A percentile compares a stretch with the other conserved stretches of the same genome.
Conservation (phyloP, 495 filamentous ascomycete species). For the Neurospora sp. region DNA sequence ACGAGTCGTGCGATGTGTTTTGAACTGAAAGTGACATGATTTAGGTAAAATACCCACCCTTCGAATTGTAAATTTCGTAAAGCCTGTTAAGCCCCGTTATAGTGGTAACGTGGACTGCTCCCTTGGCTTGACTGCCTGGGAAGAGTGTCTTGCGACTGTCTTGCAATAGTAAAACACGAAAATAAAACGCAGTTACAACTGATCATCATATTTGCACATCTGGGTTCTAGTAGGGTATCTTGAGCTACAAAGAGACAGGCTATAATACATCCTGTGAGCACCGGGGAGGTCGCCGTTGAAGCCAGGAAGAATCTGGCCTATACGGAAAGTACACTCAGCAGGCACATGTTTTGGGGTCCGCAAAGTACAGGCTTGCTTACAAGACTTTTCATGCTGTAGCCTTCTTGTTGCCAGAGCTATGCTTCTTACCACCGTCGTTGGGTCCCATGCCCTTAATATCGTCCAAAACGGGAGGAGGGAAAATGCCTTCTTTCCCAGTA, state of each 20-base stretch:
- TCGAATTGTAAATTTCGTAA: neutral
- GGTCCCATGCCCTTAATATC: constrained; percentile 7
- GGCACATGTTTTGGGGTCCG: neutral
- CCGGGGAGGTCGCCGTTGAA: neutral
- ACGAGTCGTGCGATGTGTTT: neutral
- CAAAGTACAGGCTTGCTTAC: neutral
- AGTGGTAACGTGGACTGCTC: neutral
- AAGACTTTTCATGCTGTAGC: neutral
- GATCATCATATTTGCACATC: neutral
- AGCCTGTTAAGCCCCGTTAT: neutral
- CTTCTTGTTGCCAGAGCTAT: neutral
- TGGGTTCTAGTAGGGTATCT: neutral
- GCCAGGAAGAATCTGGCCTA: neutral
- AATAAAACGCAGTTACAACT: neutral
- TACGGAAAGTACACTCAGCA: neutral
- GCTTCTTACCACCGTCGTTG: neutral
- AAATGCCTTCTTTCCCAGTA: constrained; percentile 32
- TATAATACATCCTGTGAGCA: neutral
- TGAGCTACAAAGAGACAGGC: neutral
- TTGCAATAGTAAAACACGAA: neutral
- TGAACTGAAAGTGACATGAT: neutral
- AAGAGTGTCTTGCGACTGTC: neutral
- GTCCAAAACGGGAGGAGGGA: constrained; percentile 27
- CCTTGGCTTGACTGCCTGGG: neutral
- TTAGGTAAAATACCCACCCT: neutral